These are phyloP conservation scores for Phytophthora syringae DNA, from an alignment of 352 stramenopile species.

Conservation along the genomic window DNA sequence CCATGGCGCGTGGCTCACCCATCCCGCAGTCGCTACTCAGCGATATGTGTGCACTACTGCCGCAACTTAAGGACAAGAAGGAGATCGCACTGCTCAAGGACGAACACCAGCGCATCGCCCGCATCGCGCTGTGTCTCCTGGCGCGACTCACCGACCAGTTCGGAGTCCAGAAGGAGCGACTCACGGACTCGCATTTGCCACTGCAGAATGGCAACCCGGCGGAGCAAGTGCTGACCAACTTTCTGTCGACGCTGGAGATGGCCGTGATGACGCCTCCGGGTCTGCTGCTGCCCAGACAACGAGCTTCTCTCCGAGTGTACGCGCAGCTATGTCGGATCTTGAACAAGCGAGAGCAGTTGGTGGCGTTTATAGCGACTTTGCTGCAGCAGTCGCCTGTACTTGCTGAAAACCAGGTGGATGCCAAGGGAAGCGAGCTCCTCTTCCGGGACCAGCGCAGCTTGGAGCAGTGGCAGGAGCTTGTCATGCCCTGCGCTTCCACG, in stretches of 20 bases:
- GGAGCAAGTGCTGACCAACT: constrained; percentile 43
- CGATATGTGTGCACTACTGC: constrained; percentile 68
- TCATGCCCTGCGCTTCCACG: constrained; percentile 67
- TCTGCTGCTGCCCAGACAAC: constrained; percentile 48
- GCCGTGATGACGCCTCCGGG: constrained; percentile 55
- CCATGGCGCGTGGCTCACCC: constrained; percentile 42
- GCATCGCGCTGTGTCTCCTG: constrained; percentile 69
- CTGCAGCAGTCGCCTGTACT: constrained; percentile 65
- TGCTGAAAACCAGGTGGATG: constrained; percentile 29
- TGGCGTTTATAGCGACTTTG: constrained; percentile 43
- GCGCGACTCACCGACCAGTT: constrained; percentile 71
- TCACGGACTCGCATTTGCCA: no score
- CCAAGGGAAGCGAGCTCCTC: constrained; percentile 58
- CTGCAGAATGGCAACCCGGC: no score
- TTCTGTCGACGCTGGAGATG: constrained; percentile 61
- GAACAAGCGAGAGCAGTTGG: constrained; percentile 50
- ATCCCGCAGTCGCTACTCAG: constrained; percentile 72
- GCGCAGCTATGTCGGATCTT: constrained; percentile 62
- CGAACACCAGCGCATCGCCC: constrained; percentile 72
- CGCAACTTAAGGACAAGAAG: constrained; percentile 82
- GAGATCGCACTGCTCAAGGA: constrained; percentile 32
- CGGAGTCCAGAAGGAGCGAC: constrained; percentile 45
- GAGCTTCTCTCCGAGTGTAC: constrained; percentile 65
- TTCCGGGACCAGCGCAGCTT: constrained; percentile 47
- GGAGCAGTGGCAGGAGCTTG: constrained; percentile 55